Conservation (phyloP, 225 moss, liverwort and hornwort genomes). For the Pleurozium schreberi region DNA sequence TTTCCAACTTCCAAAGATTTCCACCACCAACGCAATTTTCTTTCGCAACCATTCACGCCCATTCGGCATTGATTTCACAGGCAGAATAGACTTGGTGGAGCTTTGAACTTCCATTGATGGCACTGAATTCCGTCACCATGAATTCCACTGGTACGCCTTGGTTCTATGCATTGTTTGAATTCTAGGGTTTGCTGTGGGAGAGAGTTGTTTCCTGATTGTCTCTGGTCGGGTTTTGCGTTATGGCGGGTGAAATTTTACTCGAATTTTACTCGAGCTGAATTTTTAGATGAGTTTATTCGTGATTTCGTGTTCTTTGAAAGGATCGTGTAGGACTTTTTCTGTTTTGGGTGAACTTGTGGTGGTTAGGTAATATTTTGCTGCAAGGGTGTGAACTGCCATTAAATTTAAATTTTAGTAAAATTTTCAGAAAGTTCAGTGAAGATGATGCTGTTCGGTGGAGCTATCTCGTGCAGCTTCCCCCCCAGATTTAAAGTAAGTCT, state of each 20-base stretch:
- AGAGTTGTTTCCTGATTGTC: too few species aligned
- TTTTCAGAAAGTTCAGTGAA: constrained; percentile 2
- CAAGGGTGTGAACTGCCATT: background rate
- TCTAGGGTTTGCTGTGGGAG: background rate
- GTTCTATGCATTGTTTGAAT: background rate
- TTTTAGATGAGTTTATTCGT: background rate
- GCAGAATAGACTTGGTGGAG: background rate
- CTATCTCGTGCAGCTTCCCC: constrained; percentile 57
- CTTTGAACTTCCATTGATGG: background rate
- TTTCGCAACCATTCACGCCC: background rate
- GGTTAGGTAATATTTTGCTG: background rate
- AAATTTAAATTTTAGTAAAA: background rate
- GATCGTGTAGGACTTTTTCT: background rate
- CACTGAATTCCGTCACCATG: background rate
- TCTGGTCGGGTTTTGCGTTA: background rate
- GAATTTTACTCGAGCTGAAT: background rate
- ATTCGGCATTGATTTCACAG: background rate
- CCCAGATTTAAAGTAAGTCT: constrained; percentile 37
- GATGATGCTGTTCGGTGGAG: constrained; percentile 62
- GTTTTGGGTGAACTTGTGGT: background rate
- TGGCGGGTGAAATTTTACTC: background rate
- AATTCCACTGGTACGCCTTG: background rate
- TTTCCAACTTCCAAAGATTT: background rate
- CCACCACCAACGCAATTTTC: background rate
- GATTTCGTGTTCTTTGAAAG: background rate